These are phyloP conservation scores for Dothideomycetes sp. DNA, from an alignment of 2,329 filamentous ascomycete species.

Conservation along the genomic window DNA sequence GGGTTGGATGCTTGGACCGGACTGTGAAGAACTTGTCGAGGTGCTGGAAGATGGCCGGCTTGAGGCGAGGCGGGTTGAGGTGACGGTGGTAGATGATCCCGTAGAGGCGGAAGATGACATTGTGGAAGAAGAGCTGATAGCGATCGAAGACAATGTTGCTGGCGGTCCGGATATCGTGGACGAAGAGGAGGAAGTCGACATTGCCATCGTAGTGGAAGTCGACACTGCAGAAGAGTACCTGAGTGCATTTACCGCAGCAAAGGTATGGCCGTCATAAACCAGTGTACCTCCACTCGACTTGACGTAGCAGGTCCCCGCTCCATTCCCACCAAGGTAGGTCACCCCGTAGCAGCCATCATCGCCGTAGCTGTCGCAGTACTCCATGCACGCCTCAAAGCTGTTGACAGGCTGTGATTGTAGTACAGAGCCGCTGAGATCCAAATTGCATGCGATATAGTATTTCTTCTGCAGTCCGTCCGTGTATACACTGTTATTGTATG, in stretches of 20 bases:
- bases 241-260: constrained; percentile 7
- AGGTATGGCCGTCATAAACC: constrained; percentile 10
- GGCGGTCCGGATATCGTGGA: constrained; percentile 2
- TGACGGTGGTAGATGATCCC: neutral
- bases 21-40: neutral
- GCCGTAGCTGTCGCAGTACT: constrained; percentile 10
- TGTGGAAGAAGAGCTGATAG: constrained; percentile 1
- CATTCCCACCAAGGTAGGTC: constrained; percentile 12
- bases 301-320: constrained; percentile 14
- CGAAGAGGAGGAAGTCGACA: constrained; percentile 6
- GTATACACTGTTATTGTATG: constrained; percentile 9
- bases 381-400: constrained; percentile 13
- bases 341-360: constrained; percentile 10
- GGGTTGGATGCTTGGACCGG: too few relatives aligned
- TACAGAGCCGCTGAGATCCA: constrained; percentile 9
- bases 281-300: constrained; percentile 7
- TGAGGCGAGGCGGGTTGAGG: too few relatives aligned
- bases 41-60: neutral
- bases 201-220: neutral
- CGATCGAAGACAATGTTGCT: constrained; percentile 2
- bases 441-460: constrained; percentile 11
- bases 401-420: neutral
- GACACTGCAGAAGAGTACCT: neutral
- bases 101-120: constrained; percentile 1
- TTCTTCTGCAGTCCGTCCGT: constrained; percentile 9